Evolutionary conservation across 2,329 filamentous ascomycete species (phyloP).

Genomic region (Aspergillus puulaauensis): DNA sequence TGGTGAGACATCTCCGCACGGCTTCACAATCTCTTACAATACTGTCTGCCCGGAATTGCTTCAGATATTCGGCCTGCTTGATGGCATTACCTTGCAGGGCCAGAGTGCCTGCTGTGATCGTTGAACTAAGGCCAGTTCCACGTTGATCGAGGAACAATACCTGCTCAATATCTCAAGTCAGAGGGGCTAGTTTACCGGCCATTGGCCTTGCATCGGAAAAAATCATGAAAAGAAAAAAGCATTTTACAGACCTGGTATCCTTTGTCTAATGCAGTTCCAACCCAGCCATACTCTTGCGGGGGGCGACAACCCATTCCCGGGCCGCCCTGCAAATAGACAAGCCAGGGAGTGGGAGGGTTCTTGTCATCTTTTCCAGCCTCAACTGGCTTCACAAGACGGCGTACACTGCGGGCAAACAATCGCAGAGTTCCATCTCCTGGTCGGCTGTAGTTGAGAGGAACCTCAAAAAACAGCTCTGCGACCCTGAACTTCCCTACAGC

Average conservation of each 20-base stretch:
- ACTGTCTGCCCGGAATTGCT: constrained; percentile 82
- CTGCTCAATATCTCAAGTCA: constrained; percentile 22
- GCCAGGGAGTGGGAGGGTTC: constrained; percentile 53
- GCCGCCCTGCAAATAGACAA: constrained; percentile 79
- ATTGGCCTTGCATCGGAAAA: neutral
- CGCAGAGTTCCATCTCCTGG: constrained; percentile 62
- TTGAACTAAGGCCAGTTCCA: constrained; percentile 80
- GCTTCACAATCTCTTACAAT: constrained; percentile 90
- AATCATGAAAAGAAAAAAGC: neutral
- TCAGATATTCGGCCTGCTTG: constrained; percentile 77
- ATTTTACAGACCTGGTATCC: constrained; percentile 68
- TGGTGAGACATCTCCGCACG: constrained; percentile 71
- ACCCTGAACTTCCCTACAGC: constrained; percentile 68
- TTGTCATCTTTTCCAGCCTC: constrained; percentile 44
- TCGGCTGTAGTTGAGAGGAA: constrained; percentile 74
- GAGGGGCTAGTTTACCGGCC: neutral
- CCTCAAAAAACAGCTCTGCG: constrained; percentile 82
- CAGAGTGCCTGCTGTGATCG: constrained; percentile 73
- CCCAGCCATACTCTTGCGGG: constrained; percentile 72
- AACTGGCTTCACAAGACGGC: constrained; percentile 57
- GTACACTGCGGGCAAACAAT: constrained; percentile 75
- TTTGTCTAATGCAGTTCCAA: constrained; percentile 68
- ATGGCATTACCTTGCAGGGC: constrained; percentile 61
- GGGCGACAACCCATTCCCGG: constrained; percentile 75
- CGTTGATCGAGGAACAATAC: constrained; percentile 84